Evolutionary conservation across 257 asterid species (phyloP), one percentile per base, ranked within the genome.

Genomic region (Echium plantagineum): DNA sequence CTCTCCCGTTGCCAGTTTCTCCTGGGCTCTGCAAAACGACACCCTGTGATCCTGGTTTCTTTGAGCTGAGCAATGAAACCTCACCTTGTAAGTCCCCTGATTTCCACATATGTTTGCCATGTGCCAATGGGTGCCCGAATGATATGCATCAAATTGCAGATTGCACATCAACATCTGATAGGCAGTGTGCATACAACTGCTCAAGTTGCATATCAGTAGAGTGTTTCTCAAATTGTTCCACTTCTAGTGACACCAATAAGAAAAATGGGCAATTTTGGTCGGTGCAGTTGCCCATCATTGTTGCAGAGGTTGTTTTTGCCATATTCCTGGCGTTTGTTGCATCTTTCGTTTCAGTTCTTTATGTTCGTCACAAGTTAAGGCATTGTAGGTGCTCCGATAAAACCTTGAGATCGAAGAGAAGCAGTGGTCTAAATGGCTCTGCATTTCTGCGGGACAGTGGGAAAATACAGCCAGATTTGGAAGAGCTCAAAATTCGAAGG

Each of bases 301-400:
- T 81, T 61, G 86, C 94, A 6, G 94, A 87, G 87, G 70, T 81
- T 66, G 84, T 85, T 4, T 81, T 85, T 52, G 94, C 88, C 8
- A 82, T 87, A 65, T 76, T 85, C 77, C 65, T 90, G 73, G 85
- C 85, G 38, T 74, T 72, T 62, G 83, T 75, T 35, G 89, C 83
- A 15, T 76, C 81, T 51, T 57, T 82, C 62, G 69, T 78, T 57
- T 77, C 94, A 3, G 65, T 87, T 12, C 57, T 84, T 20, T 90
- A 86, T 28, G 81, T 90, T 60, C 75, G 89, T 7, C 80, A 80
- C 80, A 81, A 79, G 77, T 67, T 90, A 62, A 80, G 94, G 66
- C 81, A 76, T 79, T 90, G 96, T 42, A 81, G 77, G 30, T 90
- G 96, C 81, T 71, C 87, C 2, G 82, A 62, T 15, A 68, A 58